These are phyloP conservation scores for Acanthamoeba sp. DNA, from an alignment of 208 protist species.

Conservation along the genomic window DNA sequence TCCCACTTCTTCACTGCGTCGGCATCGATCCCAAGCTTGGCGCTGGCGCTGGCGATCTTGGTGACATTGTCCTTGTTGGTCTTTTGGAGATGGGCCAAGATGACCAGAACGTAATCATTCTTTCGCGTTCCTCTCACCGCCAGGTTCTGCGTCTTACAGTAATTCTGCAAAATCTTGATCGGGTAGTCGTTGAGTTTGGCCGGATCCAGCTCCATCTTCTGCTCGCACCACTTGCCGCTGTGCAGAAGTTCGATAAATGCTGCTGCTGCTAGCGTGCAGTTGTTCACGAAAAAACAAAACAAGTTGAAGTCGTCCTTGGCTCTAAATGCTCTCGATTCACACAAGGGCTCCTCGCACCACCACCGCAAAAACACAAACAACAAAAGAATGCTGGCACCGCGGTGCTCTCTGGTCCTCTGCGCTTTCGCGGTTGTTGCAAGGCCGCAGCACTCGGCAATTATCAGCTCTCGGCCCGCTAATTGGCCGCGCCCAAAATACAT, in stretches of 20 bases:
- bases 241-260: too few relatives aligned
- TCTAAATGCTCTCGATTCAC: too few relatives aligned
- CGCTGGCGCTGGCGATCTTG: not conserved
- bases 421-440: not conserved
- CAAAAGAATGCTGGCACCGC: too few relatives aligned
- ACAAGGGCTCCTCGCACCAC: too few relatives aligned
- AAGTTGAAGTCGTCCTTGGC: too few relatives aligned
- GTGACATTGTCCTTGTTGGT: not conserved
- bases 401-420: not conserved
- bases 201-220: slow-evolving; percentile 12
- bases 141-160: slow-evolving; percentile 17
- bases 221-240: not conserved
- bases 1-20: slow-evolving; percentile 8
- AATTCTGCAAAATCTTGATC: slow-evolving; percentile 54
- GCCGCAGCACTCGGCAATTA: too few relatives aligned
- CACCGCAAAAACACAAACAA: too few relatives aligned
- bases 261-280: too few relatives aligned
- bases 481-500: not conserved
- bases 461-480: too few relatives aligned
- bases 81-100: slow-evolving; percentile 40
- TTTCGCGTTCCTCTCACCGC: slow-evolving; percentile 4
- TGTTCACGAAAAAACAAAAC: too few relatives aligned
- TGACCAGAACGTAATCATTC: slow-evolving; percentile 42
- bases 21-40: slow-evolving; percentile 6
- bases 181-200: slow-evolving; percentile 31